Base-by-base conservation (phyloP, 148 eudicot species). In the Bassia scoparia region DNA sequence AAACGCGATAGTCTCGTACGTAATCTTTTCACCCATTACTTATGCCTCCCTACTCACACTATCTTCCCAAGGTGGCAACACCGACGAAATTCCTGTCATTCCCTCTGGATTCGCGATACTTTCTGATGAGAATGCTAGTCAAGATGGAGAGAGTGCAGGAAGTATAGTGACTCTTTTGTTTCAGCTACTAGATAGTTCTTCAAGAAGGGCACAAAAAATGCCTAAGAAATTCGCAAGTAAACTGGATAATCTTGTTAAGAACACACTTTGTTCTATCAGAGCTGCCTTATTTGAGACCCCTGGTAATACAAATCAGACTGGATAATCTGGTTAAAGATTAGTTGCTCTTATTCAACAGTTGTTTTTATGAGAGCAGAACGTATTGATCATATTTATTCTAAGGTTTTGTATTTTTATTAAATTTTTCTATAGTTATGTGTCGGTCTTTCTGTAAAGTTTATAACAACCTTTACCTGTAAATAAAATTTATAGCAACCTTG, bases 71-170 rank as follows among this genome's bases (percentile, higher is more conserved):
- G 74, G 71, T 34, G 74, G 71, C 16, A 67, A 75, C 46, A 33
- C 79, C 0, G 81, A 79, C 56, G 30, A 59, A 0, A 76, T 85
- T 8, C 82, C 79, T 29, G 72, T 87, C 14, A 61, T 87, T 71
- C 69, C 88, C 21, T 86, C 87, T 0, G 87, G 91, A 14, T 88
- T 88, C 61, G 79, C 77, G 0, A 62, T 86, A 44, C 73, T 88
- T 10, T 83, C 89, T 3, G 69, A 72, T 41, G 41, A 59, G 37
- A 53, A 24, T 7, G 21, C 56, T 4, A 12, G 38, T 12, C 29
- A 27, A 27, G 74, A 46, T 34, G 73, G 58, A 43, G 79, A 67
- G 37, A 71, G 44, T 10, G 54, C 46, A 16, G 86, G 83, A 24
- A 76, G 79, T 53, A 69, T 88, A 17, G 71, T 88, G 23, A 86